Conservation (phyloP, 805 yeast species). For the Saitoella complicata region DNA sequence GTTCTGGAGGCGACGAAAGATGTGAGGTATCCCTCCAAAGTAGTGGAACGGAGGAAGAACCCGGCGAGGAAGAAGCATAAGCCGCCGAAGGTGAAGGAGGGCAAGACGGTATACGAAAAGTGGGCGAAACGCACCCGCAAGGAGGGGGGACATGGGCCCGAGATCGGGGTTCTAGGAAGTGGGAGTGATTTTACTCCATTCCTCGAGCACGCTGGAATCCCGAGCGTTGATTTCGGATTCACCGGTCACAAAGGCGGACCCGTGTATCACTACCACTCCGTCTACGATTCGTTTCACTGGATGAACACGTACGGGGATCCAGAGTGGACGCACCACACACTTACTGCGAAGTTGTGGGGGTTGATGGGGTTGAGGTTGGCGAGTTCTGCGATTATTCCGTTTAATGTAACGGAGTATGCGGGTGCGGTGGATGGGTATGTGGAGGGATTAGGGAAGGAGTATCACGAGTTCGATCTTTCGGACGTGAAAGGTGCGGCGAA, state of each 20-base stretch:
- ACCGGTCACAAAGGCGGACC: slow-evolving; percentile 30
- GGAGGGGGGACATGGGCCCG: background rate
- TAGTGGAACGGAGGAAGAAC: slow-evolving; percentile 4
- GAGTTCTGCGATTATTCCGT: slow-evolving; percentile 32
- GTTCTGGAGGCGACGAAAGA: slow-evolving; percentile 30
- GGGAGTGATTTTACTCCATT: slow-evolving; percentile 49
- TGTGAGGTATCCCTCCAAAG: slow-evolving; percentile 30
- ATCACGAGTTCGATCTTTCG: slow-evolving; percentile 6
- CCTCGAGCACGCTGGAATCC: slow-evolving; percentile 27
- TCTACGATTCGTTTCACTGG: slow-evolving; percentile 60
- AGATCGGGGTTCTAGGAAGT: slow-evolving; percentile 27
- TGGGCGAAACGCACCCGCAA: slow-evolving; percentile 18
- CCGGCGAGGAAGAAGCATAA: slow-evolving; percentile 4
- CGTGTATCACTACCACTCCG: slow-evolving; percentile 57
- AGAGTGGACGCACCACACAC: slow-evolving; percentile 41
- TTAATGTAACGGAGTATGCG: slow-evolving; percentile 30
- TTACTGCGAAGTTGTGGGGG: slow-evolving; percentile 39
- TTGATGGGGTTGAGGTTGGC: slow-evolving; percentile 31
- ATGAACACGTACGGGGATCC: slow-evolving; percentile 49
- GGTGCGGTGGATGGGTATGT: slow-evolving; percentile 11
- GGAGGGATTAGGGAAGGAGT: slow-evolving; percentile 10
- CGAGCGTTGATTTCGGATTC: slow-evolving; percentile 43
- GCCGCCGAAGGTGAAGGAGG: slow-evolving; percentile 9
- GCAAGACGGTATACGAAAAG: slow-evolving; percentile 20
- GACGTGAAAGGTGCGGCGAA: slow-evolving; percentile 11